Evolutionary conservation across 305 asterid genomes (phyloP).

Genomic region (Fraxinus nigra): DNA sequence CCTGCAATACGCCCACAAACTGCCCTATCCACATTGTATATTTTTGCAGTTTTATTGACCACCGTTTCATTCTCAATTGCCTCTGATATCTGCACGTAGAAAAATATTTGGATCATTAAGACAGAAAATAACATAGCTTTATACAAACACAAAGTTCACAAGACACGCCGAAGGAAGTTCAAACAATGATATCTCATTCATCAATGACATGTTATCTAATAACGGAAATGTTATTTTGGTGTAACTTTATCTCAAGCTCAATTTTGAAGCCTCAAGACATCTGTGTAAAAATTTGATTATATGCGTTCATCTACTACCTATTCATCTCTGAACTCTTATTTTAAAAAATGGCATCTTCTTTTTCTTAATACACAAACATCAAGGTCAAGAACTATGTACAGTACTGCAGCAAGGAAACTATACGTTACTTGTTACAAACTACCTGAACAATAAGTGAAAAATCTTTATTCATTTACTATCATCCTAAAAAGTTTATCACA

Average conservation of each 20-base stretch:
- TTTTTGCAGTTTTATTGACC: conserved; percentile 60
- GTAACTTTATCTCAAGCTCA: background rate
- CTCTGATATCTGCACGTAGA: conserved; percentile 55
- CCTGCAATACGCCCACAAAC: conserved; percentile 98
- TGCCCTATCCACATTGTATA: conserved; percentile 95
- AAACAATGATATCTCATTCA: background rate
- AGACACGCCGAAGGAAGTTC: background rate
- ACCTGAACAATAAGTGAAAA: background rate
- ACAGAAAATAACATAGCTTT: background rate
- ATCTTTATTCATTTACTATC: background rate
- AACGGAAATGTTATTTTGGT: background rate
- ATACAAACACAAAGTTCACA: background rate
- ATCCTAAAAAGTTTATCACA: background rate
- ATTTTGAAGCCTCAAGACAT: background rate
- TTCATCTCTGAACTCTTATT: background rate
- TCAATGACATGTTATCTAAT: background rate
- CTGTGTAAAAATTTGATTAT: background rate
- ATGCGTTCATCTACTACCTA: background rate
- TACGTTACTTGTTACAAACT: background rate
- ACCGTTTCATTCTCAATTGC: conserved; percentile 87
- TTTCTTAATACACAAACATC: background rate
- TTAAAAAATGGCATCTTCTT: background rate
- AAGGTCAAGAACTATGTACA: background rate
- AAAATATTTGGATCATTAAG: background rate
- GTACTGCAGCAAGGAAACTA: background rate